Conservation (phyloP, 352 stramenopile genomes). For the Phytophthora litchii region DNA sequence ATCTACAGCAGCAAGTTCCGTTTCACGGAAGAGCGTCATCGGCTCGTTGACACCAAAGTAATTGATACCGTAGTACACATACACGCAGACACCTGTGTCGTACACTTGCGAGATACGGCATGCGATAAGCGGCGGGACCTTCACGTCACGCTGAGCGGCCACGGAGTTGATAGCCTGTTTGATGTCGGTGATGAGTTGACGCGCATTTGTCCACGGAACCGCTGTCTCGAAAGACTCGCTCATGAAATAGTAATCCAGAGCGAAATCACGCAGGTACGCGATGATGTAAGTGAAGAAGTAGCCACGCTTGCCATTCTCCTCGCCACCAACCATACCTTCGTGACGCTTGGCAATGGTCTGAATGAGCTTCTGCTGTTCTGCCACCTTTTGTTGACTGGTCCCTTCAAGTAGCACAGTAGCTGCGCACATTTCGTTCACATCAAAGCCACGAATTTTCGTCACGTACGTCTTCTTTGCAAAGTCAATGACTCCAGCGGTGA, state of each 20-base stretch:
- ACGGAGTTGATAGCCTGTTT: constrained; percentile 54
- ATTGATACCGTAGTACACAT: constrained; percentile 97
- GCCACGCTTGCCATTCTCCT: constrained; percentile 87
- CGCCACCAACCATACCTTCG: constrained; percentile 83
- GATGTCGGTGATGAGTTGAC: constrained; percentile 61
- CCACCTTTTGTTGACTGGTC: constrained; percentile 49
- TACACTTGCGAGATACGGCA: constrained; percentile 96
- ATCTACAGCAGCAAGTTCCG: constrained; percentile 68
- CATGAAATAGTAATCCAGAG: constrained; percentile 92
- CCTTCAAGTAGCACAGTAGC: constrained; percentile 91
- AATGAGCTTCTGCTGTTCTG: constrained; percentile 59
- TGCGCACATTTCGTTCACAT: constrained; percentile 81
- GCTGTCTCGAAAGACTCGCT: constrained; percentile 92
- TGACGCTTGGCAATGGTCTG: constrained; percentile 73
- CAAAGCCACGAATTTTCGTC: constrained; percentile 75
- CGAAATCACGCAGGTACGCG: constrained; percentile 94
- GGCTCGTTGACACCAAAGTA: constrained; percentile 85
- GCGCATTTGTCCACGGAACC: constrained; percentile 76
- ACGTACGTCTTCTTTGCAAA: constrained; percentile 89
- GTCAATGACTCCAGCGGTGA: constrained; percentile 59
- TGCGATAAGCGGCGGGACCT: constrained; percentile 87
- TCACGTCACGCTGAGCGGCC: constrained; percentile 52
- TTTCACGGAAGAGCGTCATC: constrained; percentile 81
- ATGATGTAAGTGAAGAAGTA: constrained; percentile 97
- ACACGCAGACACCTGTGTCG: constrained; percentile 93